Evolutionary conservation across 2,329 filamentous ascomycete species (phyloP).

Genomic region (Apiospora hydei): DNA sequence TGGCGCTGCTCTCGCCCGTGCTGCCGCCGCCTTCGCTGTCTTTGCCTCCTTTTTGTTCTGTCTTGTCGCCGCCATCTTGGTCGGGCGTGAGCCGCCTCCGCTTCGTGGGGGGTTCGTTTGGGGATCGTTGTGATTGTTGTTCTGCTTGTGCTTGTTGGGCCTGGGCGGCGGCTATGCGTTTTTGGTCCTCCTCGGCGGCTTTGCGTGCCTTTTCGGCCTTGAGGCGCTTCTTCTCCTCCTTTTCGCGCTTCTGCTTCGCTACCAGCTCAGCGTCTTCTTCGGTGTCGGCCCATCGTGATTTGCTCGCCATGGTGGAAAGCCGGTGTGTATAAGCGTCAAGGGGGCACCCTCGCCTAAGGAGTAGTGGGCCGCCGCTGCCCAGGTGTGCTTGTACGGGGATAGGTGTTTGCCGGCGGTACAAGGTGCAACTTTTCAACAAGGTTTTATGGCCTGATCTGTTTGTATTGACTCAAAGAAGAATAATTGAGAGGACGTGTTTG

Average conservation of each 20-base stretch:
- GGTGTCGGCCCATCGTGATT: slow-evolving; percentile 86
- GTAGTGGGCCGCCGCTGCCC: not conserved
- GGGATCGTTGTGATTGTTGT: slow-evolving; percentile 37
- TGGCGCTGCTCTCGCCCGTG: slow-evolving; percentile 46
- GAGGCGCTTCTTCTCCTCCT: slow-evolving; percentile 85
- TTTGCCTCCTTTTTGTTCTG: slow-evolving; percentile 21
- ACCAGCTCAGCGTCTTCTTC: slow-evolving; percentile 81
- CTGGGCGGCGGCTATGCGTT: slow-evolving; percentile 20
- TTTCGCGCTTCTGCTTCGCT: slow-evolving; percentile 77
- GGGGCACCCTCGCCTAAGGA: not conserved
- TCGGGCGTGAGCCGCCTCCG: slow-evolving; percentile 66
- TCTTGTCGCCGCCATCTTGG: slow-evolving; percentile 36
- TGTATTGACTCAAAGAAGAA: not conserved
- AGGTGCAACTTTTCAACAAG: not conserved
- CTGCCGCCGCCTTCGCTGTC: slow-evolving; percentile 26
- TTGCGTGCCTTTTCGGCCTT: slow-evolving; percentile 83
- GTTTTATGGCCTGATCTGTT: not conserved
- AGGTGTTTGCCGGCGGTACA: not conserved
- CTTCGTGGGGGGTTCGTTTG: slow-evolving; percentile 61
- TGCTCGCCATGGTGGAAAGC: slow-evolving; percentile 58
- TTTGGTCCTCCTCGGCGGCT: slow-evolving; percentile 59
- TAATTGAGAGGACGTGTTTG: not conserved
- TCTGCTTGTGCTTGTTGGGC: slow-evolving; percentile 44
- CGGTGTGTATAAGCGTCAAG: not conserved
- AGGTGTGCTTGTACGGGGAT: not conserved